Conservation (phyloP, 2,329 filamentous ascomycete genomes). For the Knoxdaviesia proteae region DNA sequence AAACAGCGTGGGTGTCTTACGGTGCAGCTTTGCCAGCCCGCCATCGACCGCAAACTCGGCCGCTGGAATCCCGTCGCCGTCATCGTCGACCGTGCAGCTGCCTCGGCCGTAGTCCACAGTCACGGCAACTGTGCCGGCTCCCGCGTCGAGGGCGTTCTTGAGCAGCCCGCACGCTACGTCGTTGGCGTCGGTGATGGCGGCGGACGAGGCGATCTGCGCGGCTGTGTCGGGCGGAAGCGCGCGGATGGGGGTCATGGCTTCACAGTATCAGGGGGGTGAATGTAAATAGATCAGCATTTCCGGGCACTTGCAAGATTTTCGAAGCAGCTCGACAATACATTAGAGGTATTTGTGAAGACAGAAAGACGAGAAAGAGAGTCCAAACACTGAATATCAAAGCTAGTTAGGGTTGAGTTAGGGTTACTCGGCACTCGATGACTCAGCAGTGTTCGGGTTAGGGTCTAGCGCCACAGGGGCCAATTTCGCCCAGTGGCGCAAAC, state of each 20-base stretch:
- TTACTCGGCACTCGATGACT: no score
- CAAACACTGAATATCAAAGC: no score
- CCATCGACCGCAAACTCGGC: slow-evolving; percentile 51
- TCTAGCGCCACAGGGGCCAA: no score
- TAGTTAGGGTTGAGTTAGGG: no score
- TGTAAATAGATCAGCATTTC: background rate
- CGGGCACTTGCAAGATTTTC: background rate
- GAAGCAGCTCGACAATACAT: no score
- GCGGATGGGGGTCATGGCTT: slow-evolving; percentile 36
- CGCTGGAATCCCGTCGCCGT: slow-evolving; percentile 59
- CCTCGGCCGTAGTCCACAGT: slow-evolving; percentile 56
- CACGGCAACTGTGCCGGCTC: slow-evolving; percentile 46
- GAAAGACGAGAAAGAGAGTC: no score
- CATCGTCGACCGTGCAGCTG: slow-evolving; percentile 62
- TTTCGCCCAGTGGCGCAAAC: no score
- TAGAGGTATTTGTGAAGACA: no score
- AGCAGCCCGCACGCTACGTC: slow-evolving; percentile 51
- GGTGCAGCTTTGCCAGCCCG: slow-evolving; percentile 51
- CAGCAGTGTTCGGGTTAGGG: no score
- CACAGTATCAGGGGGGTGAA: no score
- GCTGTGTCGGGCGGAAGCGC: slow-evolving; percentile 50
- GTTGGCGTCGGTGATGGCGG: slow-evolving; percentile 54
- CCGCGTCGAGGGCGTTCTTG: slow-evolving; percentile 70
- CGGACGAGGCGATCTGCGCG: slow-evolving; percentile 69
- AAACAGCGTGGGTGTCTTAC: slow-evolving; percentile 24